Evolutionary conservation across 163 green algal genomes (phyloP), one percentile per base, ranked within the genome.

Genomic region (Prototheca wickerhamii): DNA sequence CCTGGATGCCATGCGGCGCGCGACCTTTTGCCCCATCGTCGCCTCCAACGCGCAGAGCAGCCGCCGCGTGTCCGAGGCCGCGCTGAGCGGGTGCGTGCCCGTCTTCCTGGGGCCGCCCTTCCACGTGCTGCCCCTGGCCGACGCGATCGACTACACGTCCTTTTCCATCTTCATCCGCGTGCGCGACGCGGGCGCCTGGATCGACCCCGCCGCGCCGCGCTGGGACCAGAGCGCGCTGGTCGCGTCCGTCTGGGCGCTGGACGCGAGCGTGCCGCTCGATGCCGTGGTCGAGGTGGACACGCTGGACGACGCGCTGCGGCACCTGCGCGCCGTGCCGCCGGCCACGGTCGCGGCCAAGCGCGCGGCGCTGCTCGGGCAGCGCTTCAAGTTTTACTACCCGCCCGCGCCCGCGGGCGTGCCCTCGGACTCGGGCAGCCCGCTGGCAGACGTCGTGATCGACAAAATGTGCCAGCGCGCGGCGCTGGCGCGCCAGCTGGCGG

Each of bases 91-190:
- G 35, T 79, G 72, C 63, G 66, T 79, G 43, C 72, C 72, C 12
- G 72, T 81, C 52, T 81, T 81, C 46, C 46, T 78, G 20, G 74
- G 74, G 4, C 60, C 67, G 49, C 74, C 74, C 52, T 81, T 75
- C 69, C 74, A 81, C 61, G 60, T 62, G 3, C 31, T 81, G 29
- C 74, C 74, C 2, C 58, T 81, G 54, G 65, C 57, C 21, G 20
- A 43, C 23, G n/a, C 70, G 37, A 42, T 81, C 25, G 65, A 78
- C 61, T 81, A 70, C 28, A 15, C 18, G 23, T 49, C 29, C 5
- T 64, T 73, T 33, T 58, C 61, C 29, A 23, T 81, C 34, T 78
- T 78, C 57, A 52, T 81, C 23, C 67, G 78, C 46, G 37, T 81
- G 25, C 58, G n/a, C 25, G 57, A 72, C 43, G 50, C 33, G 2